These are phyloP conservation scores for Eimeria sp. DNA, from an alignment of 169 alveolate species.

Conservation along the genomic window DNA sequence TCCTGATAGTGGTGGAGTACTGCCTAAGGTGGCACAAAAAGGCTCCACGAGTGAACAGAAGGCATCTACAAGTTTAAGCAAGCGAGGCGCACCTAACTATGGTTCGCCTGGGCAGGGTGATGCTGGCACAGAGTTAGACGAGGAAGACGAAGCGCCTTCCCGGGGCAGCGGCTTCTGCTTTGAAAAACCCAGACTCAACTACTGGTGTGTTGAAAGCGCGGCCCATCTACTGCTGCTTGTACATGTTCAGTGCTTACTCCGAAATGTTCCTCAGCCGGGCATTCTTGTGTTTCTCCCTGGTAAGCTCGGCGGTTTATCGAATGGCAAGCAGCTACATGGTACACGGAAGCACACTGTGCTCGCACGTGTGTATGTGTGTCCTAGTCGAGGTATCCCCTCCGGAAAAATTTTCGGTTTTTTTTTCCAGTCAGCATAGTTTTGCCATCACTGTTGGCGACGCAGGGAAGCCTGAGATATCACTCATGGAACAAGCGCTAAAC, in stretches of 20 bases:
- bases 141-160: neutral
- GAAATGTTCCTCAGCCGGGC: constrained; percentile 32
- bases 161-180: neutral
- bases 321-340: neutral
- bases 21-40: neutral
- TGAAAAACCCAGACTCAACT: constrained; percentile 15
- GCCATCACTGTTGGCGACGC: neutral
- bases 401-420: neutral
- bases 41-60: neutral
- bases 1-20: constrained; percentile 12
- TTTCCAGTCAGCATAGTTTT: neutral
- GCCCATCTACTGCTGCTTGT: constrained; percentile 21
- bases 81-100: neutral
- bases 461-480: constrained; percentile 52
- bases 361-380: neutral
- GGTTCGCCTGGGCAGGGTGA: neutral
- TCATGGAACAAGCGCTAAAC: constrained; percentile 32
- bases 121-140: neutral
- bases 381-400: too few relatives aligned
- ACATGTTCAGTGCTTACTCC: constrained; percentile 51
- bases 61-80: neutral
- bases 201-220: constrained; percentile 25
- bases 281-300: constrained; percentile 59
- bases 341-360: neutral
- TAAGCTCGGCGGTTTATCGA: neutral